Evolutionary conservation across 371 early-diverging fungal genomes (phyloP), one percentile per base, ranked within the genome.

Genomic region (Astathelohania contejeani): DNA sequence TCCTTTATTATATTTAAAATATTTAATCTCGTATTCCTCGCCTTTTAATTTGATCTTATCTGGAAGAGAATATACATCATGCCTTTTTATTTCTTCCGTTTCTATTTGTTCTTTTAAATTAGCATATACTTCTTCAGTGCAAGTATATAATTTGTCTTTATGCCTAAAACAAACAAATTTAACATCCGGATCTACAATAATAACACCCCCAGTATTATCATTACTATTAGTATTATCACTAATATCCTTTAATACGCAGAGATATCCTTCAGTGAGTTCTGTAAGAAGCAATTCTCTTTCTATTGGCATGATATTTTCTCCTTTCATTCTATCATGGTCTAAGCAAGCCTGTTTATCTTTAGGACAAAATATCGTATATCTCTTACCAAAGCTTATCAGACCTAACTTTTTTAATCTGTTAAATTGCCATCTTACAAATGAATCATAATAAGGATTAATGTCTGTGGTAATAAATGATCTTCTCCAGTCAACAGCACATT

Each of bases 371-470:
- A 99, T 89, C 3, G 96, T 94, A 76, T 93, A 86, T 49, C 96
- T 82, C 70, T 96, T 87, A 58, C 96, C 99, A 71, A 92, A 96
- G 70, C 86, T 85, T 68, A 96, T 78, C 76, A 89, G 87, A 35
- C 75, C 69, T 72, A 80, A 72, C 1, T 71, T 76, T 62, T 77
- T 80, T 55, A 99, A 79, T 67, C 82, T 85, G 74, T 83, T 83
- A 79, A 99, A 94, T 73, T 99, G 99, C 93, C 93, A 99, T 58
- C 85, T 82, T 16, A 94, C 83, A 76, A 99, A 99, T 9, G 88
- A 83, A 73, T 99, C 99, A 69, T 89, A 99, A 79, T 86, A 95
- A 42, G 89, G 90, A 74, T 99, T 96, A 60, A 82, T 81, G 66
- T 96, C 93, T 23, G 99, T 99, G 47, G 97, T 99, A 65, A 95